A percentile compares a stretch with the other conserved stretches of the same genome.
These are phyloP conservation scores for Vitis hybrid DNA, from an alignment of 177 flowering plant species.

Conservation along the genomic window DNA sequence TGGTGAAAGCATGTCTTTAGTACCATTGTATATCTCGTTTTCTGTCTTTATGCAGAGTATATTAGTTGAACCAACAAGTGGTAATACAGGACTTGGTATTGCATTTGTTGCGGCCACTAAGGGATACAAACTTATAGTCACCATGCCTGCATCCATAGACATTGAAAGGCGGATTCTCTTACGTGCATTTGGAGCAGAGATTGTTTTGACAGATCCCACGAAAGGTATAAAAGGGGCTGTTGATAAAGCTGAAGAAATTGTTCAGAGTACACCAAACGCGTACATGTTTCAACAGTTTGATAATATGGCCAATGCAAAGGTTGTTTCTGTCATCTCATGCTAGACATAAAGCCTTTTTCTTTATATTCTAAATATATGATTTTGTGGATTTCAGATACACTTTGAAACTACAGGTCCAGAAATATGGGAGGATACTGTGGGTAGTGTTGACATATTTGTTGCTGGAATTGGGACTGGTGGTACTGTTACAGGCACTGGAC, in stretches of 20 bases:
- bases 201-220: slow-evolving; percentile 73
- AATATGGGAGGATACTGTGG: slow-evolving; percentile 90
- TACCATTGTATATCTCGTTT: background rate
- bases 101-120: slow-evolving; percentile 83
- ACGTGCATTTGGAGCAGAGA: slow-evolving; percentile 84
- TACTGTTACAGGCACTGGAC: slow-evolving; percentile 76
- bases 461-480: slow-evolving; percentile 87
- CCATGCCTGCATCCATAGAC: slow-evolving; percentile 78
- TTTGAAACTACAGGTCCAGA: slow-evolving; percentile 88
- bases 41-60: slow-evolving; percentile 44
- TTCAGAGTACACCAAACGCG: slow-evolving; percentile 63
- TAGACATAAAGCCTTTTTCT: background rate
- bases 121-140: slow-evolving; percentile 70
- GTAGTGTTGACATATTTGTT: slow-evolving; percentile 69
- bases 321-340: slow-evolving; percentile 12
- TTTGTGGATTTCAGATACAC: slow-evolving; percentile 57
- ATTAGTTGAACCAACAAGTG: slow-evolving; percentile 82
- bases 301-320: slow-evolving; percentile 76
- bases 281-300: slow-evolving; percentile 90
- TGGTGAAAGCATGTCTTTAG: background rate
- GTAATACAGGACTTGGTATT: slow-evolving; percentile 83
- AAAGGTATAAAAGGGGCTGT: slow-evolving; percentile 86
- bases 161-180: slow-evolving; percentile 73
- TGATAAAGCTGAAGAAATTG: slow-evolving; percentile 86
- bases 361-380: slow-evolving; percentile 3